Percentiles rank a stretch among this genome's conserved stretches.
These are phyloP conservation scores for Trichocladium antarcticum DNA, from an alignment of 495 filamentous ascomycete genomes.

Conservation along the genomic window DNA sequence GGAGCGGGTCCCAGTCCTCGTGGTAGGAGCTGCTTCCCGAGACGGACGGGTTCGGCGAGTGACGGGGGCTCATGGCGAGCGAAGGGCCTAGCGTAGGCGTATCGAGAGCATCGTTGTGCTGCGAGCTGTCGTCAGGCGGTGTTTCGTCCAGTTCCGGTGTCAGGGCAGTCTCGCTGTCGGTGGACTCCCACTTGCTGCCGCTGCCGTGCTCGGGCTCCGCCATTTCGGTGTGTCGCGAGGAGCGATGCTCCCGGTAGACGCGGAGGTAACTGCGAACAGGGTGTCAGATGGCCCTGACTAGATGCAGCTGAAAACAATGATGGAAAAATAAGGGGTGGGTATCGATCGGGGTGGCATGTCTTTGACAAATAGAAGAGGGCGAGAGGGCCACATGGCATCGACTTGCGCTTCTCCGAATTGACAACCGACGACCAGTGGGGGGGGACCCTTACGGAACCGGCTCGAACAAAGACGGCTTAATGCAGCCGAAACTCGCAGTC, in stretches of 20 bases:
- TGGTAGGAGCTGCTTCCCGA: conserved; percentile 67
- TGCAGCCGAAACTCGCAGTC: not conserved
- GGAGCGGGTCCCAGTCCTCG: conserved; percentile 77
- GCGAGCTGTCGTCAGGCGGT: conserved; percentile 31
- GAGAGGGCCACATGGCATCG: no score
- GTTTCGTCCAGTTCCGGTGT: conserved; percentile 33
- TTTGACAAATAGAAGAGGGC: no score
- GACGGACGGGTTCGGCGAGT: conserved; percentile 65
- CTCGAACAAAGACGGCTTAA: not conserved
- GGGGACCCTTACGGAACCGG: conserved; percentile 2
- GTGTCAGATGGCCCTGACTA: no score
- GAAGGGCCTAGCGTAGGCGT: conserved; percentile 37
- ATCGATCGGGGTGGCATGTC: no score
- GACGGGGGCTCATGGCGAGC: conserved; percentile 38
- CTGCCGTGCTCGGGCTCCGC: conserved; percentile 34
- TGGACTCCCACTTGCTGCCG: conserved; percentile 32
- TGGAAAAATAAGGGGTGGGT: no score
- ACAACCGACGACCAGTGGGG: no score
- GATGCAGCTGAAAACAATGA: no score
- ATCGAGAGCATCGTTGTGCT: conserved; percentile 31
- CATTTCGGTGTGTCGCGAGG: conserved; percentile 25
- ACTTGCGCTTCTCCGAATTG: no score
- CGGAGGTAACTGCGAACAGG: not conserved
- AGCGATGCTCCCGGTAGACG: not conserved
- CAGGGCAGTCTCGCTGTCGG: conserved; percentile 34